Evolutionary conservation across 345 rosid genomes (phyloP), one percentile per base, ranked within the genome.

Genomic region (Nasturtium officinale): DNA sequence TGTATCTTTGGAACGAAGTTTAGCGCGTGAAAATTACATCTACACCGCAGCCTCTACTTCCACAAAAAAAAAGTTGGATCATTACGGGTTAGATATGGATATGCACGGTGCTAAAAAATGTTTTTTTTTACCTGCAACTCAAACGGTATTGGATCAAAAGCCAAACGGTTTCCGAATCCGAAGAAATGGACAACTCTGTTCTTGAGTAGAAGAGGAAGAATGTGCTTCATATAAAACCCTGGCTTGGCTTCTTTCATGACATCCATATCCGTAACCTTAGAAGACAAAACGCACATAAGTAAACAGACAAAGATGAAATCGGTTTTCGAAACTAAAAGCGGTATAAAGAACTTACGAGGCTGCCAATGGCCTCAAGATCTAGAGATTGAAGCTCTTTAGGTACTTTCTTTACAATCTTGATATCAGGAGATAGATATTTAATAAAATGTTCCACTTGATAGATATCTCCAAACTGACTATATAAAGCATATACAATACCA

Each of bases 111-210:
- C 28, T 28, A 30, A 35, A 55, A 37, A 9, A 26, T n/a, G 45
- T 3, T 32, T 16, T 0, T 74, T 74, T 73, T 73, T 83, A 91
- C 99, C 96, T 95, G 99, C 82, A 95, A 80, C 64, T 88, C 63
- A 82, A 82, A 89, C 0, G 96, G 96, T 65, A 91, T 84, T 2
- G 99, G 99, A 29, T 95, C 98, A 80, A 90, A 92, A 35, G 99
- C 98, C 78, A 95, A 78, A 57, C 99, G 97, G 76, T 95, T 90
- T 64, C 98, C 98, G 54, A 87, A 95, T 79, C 99, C 99, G 45
- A 86, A 61, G 69, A 95, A 90, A 80, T 95, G 99, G 23, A 89
- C 89, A 12, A 89, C 94, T 77, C 82, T 73, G 69, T 90, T 92
- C 77, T 83, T 85, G 45, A 86, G 74, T 21, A 95, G 80, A 71